phyloP scores from a whole-genome alignment of 176 grass and related monocot genomes.

The Aegilops sharonensis region DNA sequence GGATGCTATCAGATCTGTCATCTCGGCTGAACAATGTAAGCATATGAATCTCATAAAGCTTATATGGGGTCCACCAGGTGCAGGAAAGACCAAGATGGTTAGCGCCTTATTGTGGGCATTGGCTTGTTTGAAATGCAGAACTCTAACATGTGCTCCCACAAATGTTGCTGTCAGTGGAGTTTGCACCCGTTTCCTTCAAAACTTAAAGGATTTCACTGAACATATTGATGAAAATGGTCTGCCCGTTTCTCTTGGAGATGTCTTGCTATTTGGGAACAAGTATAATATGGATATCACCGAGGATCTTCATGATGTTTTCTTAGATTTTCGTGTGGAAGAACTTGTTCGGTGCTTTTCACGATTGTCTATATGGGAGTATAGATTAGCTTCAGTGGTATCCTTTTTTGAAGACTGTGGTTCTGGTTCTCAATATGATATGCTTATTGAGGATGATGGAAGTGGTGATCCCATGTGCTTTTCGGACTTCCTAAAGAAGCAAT shows the following conservation, averaged over 20 bases:
- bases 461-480: conserved; percentile 12
- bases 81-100: conserved; percentile 69
- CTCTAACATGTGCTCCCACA: conserved; percentile 75
- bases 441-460: conserved; percentile 25
- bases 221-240: not conserved
- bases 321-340: conserved; percentile 53
- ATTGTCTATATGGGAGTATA: conserved; percentile 37
- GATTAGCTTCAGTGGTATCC: conserved; percentile 43
- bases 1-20: conserved; percentile 42
- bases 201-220: conserved; percentile 32
- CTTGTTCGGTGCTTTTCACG: conserved; percentile 57
- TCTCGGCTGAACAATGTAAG: conserved; percentile 37
- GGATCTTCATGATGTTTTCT: conserved; percentile 62
- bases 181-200: conserved; percentile 49
- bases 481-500: conserved; percentile 51
- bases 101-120: conserved; percentile 53
- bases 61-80: conserved; percentile 80
- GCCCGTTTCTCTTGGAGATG: conserved; percentile 47
- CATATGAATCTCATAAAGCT: conserved; percentile 52
- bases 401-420: conserved; percentile 47
- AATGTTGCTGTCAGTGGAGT: conserved; percentile 68
- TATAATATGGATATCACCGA: conserved; percentile 55
- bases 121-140: conserved; percentile 48
- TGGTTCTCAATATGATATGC: conserved; percentile 38
- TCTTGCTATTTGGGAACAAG: conserved; percentile 7